A percentile compares a stretch with the other conserved stretches of the same genome.
These are phyloP conservation scores for Boletus pseudo-olivaceus DNA, from an alignment of 768 basidiomycete genomes.

Conservation along the genomic window DNA sequence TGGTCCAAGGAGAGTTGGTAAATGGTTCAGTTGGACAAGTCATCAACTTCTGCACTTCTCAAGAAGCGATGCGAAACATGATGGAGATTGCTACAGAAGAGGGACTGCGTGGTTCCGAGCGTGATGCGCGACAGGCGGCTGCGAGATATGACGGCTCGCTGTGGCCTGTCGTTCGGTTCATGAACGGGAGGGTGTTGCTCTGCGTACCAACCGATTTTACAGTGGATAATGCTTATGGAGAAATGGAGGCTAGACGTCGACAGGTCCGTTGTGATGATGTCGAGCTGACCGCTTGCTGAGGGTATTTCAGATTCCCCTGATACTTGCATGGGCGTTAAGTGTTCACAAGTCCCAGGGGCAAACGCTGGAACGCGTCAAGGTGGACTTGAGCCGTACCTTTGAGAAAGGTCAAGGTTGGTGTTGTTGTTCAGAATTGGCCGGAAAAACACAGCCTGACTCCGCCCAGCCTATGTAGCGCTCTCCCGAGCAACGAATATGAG, in stretches of 20 bases:
- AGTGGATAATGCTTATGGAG: slow-evolving; percentile 56
- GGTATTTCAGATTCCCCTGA: slow-evolving; percentile 49
- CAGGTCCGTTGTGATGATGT: slow-evolving; percentile 41
- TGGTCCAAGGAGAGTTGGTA: slow-evolving; percentile 63
- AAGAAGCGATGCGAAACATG: slow-evolving; percentile 39
- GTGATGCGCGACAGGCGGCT: slow-evolving; percentile 11
- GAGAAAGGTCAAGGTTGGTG: slow-evolving; percentile 71
- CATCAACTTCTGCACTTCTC: slow-evolving; percentile 40
- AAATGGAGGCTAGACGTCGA: slow-evolving; percentile 53
- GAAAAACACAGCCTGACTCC: not conserved
- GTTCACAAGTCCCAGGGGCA: slow-evolving; percentile 92
- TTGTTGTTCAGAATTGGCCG: not conserved
- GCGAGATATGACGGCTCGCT: slow-evolving; percentile 23
- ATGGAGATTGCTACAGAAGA: slow-evolving; percentile 38
- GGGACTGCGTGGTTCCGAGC: slow-evolving; percentile 30
- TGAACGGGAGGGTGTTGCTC: slow-evolving; percentile 42
- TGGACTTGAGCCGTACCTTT: slow-evolving; percentile 72
- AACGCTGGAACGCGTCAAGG: slow-evolving; percentile 79
- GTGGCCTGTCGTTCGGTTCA: slow-evolving; percentile 68
- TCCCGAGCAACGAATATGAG: slow-evolving; percentile 71
- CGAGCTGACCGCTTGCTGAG: not conserved
- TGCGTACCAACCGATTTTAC: slow-evolving; percentile 60
- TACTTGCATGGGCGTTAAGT: slow-evolving; percentile 83
- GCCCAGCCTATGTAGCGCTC: slow-evolving; percentile 63
- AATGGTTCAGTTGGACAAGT: slow-evolving; percentile 69